Evolutionary conservation across 495 filamentous ascomycete genomes (phyloP).

Genomic region (Echria macrotheca): DNA sequence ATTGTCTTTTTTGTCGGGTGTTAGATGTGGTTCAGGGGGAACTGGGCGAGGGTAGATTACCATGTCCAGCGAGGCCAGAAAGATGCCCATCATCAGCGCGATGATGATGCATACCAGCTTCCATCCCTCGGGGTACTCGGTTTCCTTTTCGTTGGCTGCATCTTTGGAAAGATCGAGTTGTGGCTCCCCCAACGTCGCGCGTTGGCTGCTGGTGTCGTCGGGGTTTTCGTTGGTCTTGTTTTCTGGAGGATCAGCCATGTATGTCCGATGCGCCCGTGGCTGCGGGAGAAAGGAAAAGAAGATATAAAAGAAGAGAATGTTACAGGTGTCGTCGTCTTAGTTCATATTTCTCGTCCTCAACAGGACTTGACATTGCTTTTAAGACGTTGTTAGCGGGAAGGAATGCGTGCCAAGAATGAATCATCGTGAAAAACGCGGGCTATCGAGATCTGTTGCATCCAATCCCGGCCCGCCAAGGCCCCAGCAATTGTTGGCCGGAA

Average conservation of each 20-base stretch:
- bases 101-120: not conserved
- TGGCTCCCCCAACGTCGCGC: not conserved
- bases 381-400: not conserved
- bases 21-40: not conserved
- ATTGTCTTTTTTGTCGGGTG: conserved; percentile 30
- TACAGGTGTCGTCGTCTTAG: not conserved
- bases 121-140: not conserved
- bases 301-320: not conserved
- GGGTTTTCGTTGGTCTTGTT: not conserved
- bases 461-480: not conserved
- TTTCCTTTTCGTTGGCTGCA: not conserved
- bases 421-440: not conserved
- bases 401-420: not conserved
- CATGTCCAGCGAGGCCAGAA: not conserved
- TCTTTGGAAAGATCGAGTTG: not conserved
- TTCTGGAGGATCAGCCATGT: not conserved
- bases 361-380: not conserved
- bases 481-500: no score
- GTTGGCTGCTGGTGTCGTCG: not conserved
- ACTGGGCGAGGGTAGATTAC: not conserved
- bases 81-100: not conserved
- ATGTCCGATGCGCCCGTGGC: no score
- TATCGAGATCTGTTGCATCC: not conserved
- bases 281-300: not conserved
- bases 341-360: not conserved